Conservation (phyloP, 306 rosid genomes). For the Fragaria iinumae region DNA sequence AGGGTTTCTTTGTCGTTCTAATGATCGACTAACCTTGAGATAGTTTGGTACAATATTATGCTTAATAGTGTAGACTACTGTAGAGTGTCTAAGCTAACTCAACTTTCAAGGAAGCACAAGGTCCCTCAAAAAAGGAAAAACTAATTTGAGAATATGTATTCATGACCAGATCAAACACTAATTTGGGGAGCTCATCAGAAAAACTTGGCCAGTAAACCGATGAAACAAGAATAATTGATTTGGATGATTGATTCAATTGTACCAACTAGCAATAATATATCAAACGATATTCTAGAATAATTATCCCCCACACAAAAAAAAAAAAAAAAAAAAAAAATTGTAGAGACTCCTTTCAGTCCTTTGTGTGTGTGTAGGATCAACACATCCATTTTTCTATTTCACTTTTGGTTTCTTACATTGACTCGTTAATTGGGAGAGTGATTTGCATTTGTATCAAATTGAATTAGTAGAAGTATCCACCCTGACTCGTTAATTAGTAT, state of each 20-base stretch:
- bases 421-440: too few species aligned
- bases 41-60: not conserved
- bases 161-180: not conserved
- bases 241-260: not conserved
- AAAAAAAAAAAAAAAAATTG: not conserved
- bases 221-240: not conserved
- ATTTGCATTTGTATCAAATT: too few species aligned
- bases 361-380: not conserved
- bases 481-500: too few species aligned
- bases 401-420: too few species aligned
- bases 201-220: not conserved
- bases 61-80: not conserved
- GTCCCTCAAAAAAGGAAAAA: not conserved
- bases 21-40: not conserved
- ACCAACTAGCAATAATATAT: not conserved
- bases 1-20: constrained; percentile 17
- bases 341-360: not conserved
- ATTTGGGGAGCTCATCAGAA: not conserved
- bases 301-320: not conserved
- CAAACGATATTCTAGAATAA: not conserved
- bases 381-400: not conserved
- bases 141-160: not conserved
- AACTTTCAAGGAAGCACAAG: not conserved
- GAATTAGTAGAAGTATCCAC: too few species aligned
- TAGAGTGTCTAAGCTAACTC: not conserved